These are phyloP conservation scores for Trypanosoma avium DNA, from an alignment of 208 protist species.

Conservation along the genomic window DNA sequence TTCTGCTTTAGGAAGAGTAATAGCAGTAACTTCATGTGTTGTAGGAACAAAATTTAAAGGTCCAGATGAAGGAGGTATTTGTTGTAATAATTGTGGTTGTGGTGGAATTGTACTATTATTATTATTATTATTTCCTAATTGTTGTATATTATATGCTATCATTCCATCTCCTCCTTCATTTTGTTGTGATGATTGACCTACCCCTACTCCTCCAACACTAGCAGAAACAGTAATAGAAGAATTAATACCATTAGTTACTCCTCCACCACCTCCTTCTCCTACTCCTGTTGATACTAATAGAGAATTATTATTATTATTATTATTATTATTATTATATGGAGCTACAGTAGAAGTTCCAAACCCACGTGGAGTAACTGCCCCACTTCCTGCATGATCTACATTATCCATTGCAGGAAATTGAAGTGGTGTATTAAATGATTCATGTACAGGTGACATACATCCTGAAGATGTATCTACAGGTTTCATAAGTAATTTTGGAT, in stretches of 20 bases:
- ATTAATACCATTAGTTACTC: too few species aligned
- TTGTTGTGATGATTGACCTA: too few species aligned
- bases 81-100: too few species aligned
- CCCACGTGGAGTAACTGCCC: too few species aligned
- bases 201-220: too few species aligned
- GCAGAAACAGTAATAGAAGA: too few species aligned
- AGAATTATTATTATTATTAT: not conserved
- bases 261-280: too few species aligned
- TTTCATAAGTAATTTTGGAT: not conserved
- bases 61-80: not conserved
- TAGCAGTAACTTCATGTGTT: not conserved
- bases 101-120: not conserved
- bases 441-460: not conserved
- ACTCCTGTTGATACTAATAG: not conserved
- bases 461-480: not conserved
- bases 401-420: not conserved
- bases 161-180: too few species aligned
- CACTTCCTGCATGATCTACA: too few species aligned
- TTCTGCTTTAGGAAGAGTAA: not conserved
- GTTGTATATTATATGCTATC: too few species aligned
- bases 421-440: not conserved
- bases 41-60: not conserved
- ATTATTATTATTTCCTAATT: not conserved
- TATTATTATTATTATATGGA: not conserved
- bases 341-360: too few species aligned